Conservation (phyloP, 345 rosid species). For the Populus ilicifolia region DNA sequence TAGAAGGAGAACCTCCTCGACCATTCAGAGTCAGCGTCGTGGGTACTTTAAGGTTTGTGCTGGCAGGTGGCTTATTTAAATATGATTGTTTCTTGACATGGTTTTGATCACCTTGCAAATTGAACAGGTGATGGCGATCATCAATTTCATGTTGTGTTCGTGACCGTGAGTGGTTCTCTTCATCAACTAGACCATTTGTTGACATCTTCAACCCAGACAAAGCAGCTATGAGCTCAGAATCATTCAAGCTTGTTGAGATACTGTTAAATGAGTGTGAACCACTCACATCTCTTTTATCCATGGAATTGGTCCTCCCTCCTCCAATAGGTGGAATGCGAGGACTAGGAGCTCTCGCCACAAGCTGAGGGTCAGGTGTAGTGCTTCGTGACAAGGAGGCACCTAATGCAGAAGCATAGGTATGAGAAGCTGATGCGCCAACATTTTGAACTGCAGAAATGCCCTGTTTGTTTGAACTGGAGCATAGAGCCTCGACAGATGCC, state of each 20-base stretch:
- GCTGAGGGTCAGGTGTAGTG: constrained; percentile 61
- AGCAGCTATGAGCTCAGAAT: constrained; percentile 46
- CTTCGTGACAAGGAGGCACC: constrained; percentile 61
- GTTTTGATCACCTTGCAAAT: constrained; percentile 33
- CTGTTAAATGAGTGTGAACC: constrained; percentile 39
- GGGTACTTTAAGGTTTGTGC: constrained; percentile 36
- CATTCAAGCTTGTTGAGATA: constrained; percentile 34
- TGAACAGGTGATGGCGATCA: constrained; percentile 35
- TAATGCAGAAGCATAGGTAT: constrained; percentile 55
- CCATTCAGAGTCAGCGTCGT: constrained; percentile 34
- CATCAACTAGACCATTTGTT: constrained; percentile 31
- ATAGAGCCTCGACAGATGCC: constrained; percentile 34
- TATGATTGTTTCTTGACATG: constrained; percentile 24
- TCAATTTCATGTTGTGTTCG: constrained; percentile 31
- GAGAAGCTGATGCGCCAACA: constrained; percentile 43
- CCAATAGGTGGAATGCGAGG: constrained; percentile 59
- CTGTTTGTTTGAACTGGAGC: constrained; percentile 33
- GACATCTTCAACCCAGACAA: constrained; percentile 58
- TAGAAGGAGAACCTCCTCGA: constrained; percentile 38
- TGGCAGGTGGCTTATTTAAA: constrained; percentile 24
- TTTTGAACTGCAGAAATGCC: constrained; percentile 22
- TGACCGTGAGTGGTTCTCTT: constrained; percentile 31
- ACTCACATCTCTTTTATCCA: constrained; percentile 40
- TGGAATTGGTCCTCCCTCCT: constrained; percentile 42
- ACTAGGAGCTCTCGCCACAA: constrained; percentile 52